phyloP scores from a whole-genome alignment of 257 asterid species.

The Lithospermum erythrorhizon region DNA sequence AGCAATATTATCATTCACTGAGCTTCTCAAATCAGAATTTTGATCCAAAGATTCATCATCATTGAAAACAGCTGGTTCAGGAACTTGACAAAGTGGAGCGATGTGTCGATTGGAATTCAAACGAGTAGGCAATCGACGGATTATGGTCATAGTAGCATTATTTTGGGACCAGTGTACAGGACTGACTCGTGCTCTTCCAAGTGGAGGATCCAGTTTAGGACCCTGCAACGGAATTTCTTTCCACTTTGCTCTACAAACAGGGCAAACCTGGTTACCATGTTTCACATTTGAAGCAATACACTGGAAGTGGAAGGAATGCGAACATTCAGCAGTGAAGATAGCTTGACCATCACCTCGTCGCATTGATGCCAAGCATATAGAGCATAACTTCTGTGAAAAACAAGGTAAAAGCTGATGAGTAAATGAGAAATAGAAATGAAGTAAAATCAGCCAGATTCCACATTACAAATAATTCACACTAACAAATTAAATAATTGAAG shows the following conservation, averaged over 20 bases:
- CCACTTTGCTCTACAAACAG: no score
- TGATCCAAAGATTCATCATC: constrained; percentile 80
- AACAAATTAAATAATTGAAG: not conserved
- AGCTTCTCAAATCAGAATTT: constrained; percentile 20
- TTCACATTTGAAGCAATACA: no score
- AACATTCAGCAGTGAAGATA: no score
- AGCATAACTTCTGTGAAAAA: constrained; percentile 58
- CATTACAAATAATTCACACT: not conserved
- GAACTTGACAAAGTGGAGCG: constrained; percentile 32
- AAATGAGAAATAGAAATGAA: constrained; percentile 7
- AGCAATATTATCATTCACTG: constrained; percentile 11
- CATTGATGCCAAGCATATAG: constrained; percentile 85
- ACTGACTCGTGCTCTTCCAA: constrained; percentile 38
- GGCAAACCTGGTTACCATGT: no score
- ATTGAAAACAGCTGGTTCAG: constrained; percentile 74
- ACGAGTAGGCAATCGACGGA: constrained; percentile 61
- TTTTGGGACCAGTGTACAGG: constrained; percentile 53
- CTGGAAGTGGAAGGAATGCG: no score
- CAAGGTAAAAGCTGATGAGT: not conserved
- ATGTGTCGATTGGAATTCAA: constrained; percentile 42
- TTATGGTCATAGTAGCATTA: constrained; percentile 44
- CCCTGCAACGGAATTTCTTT: constrained; percentile 3
- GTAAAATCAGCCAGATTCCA: constrained; percentile 11
- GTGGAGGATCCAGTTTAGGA: constrained; percentile 41
- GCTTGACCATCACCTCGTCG: constrained; percentile 35